These are phyloP conservation scores for Microthlaspi erraticum DNA, from an alignment of 345 rosid species.

Conservation along the genomic window DNA sequence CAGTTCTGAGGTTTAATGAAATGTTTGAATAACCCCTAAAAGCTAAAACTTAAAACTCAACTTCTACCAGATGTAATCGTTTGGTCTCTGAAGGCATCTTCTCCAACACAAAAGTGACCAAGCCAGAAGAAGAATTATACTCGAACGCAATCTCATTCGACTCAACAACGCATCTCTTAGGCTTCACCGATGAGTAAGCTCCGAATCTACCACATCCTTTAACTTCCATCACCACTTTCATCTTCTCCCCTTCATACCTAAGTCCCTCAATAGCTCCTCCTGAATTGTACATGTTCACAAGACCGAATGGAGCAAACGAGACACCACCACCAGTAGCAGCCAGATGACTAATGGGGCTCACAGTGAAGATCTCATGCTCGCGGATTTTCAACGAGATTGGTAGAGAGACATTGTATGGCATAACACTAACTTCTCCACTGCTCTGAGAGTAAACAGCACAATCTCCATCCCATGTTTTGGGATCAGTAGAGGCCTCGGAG, in stretches of 20 bases:
- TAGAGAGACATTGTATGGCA: slow-evolving; percentile 68
- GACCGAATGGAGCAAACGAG: slow-evolving; percentile 81
- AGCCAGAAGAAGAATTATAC: slow-evolving; percentile 56
- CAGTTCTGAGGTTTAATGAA: slow-evolving; percentile 4
- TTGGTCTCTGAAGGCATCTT: slow-evolving; percentile 32
- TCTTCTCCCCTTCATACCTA: slow-evolving; percentile 51
- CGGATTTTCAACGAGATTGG: slow-evolving; percentile 83
- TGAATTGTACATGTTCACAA: slow-evolving; percentile 77
- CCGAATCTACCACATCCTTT: slow-evolving; percentile 86
- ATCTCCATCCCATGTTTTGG: slow-evolving; percentile 60
- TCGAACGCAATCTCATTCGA: slow-evolving; percentile 52
- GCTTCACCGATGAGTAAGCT: slow-evolving; percentile 70
- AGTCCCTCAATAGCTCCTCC: slow-evolving; percentile 86
- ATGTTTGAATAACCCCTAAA: slow-evolving; percentile 16
- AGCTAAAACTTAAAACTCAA: slow-evolving; percentile 29
- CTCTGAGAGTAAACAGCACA: slow-evolving; percentile 65
- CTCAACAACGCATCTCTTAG: slow-evolving; percentile 68
- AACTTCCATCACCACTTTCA: slow-evolving; percentile 57
- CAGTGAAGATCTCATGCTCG: slow-evolving; percentile 63
- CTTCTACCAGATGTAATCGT: slow-evolving; percentile 24
- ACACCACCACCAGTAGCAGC: slow-evolving; percentile 47
- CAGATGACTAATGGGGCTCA: slow-evolving; percentile 68
- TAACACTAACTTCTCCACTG: slow-evolving; percentile 51
- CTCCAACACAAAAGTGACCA: slow-evolving; percentile 48
- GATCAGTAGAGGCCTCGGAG: slow-evolving; percentile 67